Conservation (phyloP, 2,329 filamentous ascomycete genomes). For the Penicillium vulpinum region DNA sequence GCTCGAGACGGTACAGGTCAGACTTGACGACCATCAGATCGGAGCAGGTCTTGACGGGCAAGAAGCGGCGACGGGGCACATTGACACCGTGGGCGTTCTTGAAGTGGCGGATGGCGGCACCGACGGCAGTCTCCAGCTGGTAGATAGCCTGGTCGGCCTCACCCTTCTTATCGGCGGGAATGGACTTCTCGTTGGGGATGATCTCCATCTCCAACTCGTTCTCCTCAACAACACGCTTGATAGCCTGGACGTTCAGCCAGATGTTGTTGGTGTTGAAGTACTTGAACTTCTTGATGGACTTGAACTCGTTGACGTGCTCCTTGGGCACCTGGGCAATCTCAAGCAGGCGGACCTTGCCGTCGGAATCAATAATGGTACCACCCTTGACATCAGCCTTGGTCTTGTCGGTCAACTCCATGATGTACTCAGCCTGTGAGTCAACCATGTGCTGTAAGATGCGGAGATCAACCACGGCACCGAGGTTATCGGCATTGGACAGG, state of each 20-base stretch:
- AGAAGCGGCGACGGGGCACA: conserved; percentile 93
- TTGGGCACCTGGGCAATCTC: conserved; percentile 99
- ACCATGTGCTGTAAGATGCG: conserved; percentile 99
- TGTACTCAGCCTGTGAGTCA: conserved; percentile 94
- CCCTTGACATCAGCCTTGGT: conserved; percentile 99
- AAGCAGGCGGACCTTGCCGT: conserved; percentile 91
- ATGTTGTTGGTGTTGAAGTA: conserved; percentile 99
- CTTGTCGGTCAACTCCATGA: conserved; percentile 99
- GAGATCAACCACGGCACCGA: conserved; percentile 95
- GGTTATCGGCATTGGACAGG: conserved; percentile 98
- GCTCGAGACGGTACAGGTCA: conserved; percentile 96
- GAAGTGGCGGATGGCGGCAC: conserved; percentile 98
- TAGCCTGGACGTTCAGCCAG: conserved; percentile 96
- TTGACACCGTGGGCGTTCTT: conserved; percentile 98
- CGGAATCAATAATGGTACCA: conserved; percentile 99
- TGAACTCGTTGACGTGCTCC: conserved; percentile 99
- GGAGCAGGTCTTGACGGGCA: conserved; percentile 99
- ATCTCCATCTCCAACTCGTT: conserved; percentile 99
- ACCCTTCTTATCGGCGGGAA: conserved; percentile 98
- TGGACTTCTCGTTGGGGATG: conserved; percentile 98
- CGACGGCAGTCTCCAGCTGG: conserved; percentile 97
- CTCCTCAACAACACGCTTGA: conserved; percentile 98
- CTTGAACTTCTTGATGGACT: conserved; percentile 99
- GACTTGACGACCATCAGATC: conserved; percentile 99
- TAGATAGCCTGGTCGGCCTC: conserved; percentile 97